Evolutionary conservation across 805 yeast species (phyloP), one percentile per base, ranked within the genome.

Genomic region (Yarrowia sp.): DNA sequence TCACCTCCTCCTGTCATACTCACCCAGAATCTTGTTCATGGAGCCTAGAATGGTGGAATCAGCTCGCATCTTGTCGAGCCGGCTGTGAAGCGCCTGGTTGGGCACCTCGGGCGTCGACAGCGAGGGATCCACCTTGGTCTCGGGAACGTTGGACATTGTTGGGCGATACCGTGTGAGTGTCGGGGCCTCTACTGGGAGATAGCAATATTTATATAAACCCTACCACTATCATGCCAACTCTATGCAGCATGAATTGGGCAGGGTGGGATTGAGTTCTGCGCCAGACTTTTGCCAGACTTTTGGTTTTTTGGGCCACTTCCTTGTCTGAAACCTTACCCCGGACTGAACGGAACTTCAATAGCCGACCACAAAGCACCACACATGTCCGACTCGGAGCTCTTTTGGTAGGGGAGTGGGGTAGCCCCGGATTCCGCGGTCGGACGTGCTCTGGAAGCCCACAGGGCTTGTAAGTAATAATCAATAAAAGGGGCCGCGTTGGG

Each of bases 11-110:
- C 12, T 38, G 11, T 38, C 40, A 38, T 59, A 59, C 65, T 59
- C 65, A 59, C 65, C 82, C 59, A 80, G 77, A 68, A 81, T 74
- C 77, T 85, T 84, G 79, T 84, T 83, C 79, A 84, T 84, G 69
- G 82, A 76, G 63, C 87, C 86, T 49, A 85, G 79, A 69, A 85
- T 81, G 68, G 78, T 74, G 58, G 81, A 76, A 67, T 77, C 78
- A 16, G 74, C 75, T 43, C 81, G 79, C 76, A 78, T 77, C 64
- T 75, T 74, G 72, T 78, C 79, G 72, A 78, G 73, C 5, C 61
- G 59, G 61, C 43, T 65, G 68, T 41, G 52, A 11, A 41, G 61
- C 5, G 36, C 68, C 68, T 50, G 52, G 3, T 26, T 12, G 49
- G 68, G 67, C 67, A 63, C 67, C 67, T 48, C 56, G 15, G 67